Evolutionary conservation across 2,329 filamentous ascomycete genomes (phyloP), one percentile per base, ranked within the genome.

Genomic region (Macroventuria anomochaeta): DNA sequence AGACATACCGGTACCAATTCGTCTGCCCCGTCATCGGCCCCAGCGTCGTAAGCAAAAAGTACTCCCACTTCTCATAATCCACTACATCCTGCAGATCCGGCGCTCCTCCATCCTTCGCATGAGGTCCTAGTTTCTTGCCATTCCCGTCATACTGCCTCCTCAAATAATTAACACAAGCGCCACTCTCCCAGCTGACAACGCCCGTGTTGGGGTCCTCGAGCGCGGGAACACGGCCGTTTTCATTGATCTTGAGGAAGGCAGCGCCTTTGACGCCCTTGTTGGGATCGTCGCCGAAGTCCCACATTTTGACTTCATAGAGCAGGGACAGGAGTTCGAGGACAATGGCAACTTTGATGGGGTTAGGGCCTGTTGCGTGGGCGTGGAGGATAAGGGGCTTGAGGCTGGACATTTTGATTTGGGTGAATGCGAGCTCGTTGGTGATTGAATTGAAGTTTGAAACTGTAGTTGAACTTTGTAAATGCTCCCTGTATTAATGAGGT

Each of bases 181-280:
- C 51, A n/a, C 51, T 54, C 23, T 54, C 51, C 51, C 51, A 54
- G 34, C 51, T 54, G 7, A 54, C 29, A 11, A 54, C 44, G 12
- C 69, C 71, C 0, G 75, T 78, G 65, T 79, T 79, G 4, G 76
- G 77, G 59, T 80, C 78, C 25, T 77, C 69, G 38, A 80, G 74
- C 10, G 75, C 70, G 10, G 77, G 76, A 2, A 77, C 69, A 6
- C 75, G 67, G 33, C 76, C 75, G 46, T 79, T 79, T 37, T 75
- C 74, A 54, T 78, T 77, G 55, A 75, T 54, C 13, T 33, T 25
- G 37, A 36, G 59, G 60, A 46, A 72, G 54, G 68, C 68, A 80
- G 10, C 69, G 57, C 51, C 51, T 26, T 54, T 54, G 5, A 54
- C 44, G 13, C 51, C 51, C 4, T 39, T 20, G 67, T 61, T 20